Evolutionary conservation across 176 grass and related monocot species (phyloP), one percentile per base, ranked within the genome.

Genomic region (Puya raimondii): DNA sequence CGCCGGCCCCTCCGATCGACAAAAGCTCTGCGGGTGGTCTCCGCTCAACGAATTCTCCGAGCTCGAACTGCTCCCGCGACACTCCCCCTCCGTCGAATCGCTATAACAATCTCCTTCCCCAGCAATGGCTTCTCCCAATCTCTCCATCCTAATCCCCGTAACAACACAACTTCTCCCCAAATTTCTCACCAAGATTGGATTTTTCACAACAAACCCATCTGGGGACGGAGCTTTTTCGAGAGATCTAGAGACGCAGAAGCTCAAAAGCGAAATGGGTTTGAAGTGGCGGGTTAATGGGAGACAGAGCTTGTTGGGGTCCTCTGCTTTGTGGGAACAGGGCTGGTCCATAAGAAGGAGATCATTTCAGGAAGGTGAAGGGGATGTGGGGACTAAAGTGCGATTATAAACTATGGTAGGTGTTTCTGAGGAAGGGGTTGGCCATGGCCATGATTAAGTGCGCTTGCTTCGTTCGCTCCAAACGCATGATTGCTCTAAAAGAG

Each of bases 341-440:
- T 17, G 50, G 56, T 52, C 76, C 76, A 79, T 79, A 79, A 71
- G 76, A 77, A 69, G 75, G 63, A 17, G 27, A 12, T 77, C 75
- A 77, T 77, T 69, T 47, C 25, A 54, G 65, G 33, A 33, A 54
- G 50, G 68, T 10, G 8, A 21, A 25, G 76, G 66, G 21, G 17
- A 57, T 52, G 66, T 79, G 68, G 77, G 77, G 77, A 21, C 68
- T 72, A 63, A 22, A 12, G 1, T 63, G 70, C 18, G 27, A 52
- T 21, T 17, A 11, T 65, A 78, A 58, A 13, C 4, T 11, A 64
- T 48, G 16, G 16, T 61, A 49, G 15, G 51, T 66, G 48, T 64
- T 27, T 48, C 59, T 78, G 58, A 78, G 59, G 75, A 48, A 65
- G 14, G 20, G 10, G 66, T 26, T 63, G 65, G 67, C 23, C 27